Conservation (phyloP, 805 yeast genomes). For the Yamadazyma sp. region DNA sequence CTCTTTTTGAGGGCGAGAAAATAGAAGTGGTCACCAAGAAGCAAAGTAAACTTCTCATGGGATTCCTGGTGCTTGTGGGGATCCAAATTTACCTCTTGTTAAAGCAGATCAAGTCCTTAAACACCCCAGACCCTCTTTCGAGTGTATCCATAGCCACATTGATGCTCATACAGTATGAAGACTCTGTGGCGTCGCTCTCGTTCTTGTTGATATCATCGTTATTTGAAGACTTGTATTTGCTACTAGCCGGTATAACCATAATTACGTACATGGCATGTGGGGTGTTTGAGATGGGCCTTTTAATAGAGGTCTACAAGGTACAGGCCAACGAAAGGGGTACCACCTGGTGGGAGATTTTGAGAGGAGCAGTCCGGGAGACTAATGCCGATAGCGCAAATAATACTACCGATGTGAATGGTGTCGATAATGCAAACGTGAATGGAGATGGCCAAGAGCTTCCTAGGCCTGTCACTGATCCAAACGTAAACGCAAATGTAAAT, state of each 20-base stretch:
- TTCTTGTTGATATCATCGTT: conserved; percentile 60
- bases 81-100: conserved; percentile 57
- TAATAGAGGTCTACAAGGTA: conserved; percentile 62
- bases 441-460: conserved; percentile 7
- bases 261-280: conserved; percentile 67
- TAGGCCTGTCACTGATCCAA: conserved; percentile 10
- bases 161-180: conserved; percentile 67
- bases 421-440: background rate
- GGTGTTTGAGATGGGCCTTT: conserved; percentile 72
- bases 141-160: conserved; percentile 56
- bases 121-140: conserved; percentile 79
- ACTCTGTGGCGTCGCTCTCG: conserved; percentile 65
- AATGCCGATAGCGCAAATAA: background rate
- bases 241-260: conserved; percentile 69
- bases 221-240: conserved; percentile 57
- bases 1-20: conserved; percentile 51
- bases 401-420: background rate
- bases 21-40: conserved; percentile 43
- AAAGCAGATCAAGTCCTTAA: conserved; percentile 67
- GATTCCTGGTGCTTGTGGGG: conserved; percentile 44
- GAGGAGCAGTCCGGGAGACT: conserved; percentile 43
- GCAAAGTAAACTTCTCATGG: conserved; percentile 44
- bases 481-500: too few species aligned
- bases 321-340: conserved; percentile 72
- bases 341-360: conserved; percentile 62